Conservation (phyloP, 768 basidiomycete species). For the Neoboletus brunneissimus region DNA sequence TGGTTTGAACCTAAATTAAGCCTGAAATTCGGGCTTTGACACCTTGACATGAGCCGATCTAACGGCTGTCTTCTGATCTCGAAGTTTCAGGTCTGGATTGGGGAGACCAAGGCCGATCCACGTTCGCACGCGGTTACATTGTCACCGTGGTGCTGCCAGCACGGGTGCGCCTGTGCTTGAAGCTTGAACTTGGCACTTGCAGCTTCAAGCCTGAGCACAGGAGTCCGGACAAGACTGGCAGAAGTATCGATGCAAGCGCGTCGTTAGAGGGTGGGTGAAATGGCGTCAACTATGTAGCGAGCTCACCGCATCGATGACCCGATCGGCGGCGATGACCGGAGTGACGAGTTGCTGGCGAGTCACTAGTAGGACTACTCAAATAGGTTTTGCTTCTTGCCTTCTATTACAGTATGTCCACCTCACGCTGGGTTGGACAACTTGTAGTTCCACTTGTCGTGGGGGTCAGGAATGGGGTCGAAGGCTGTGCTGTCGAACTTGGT, state of each 20-base stretch:
- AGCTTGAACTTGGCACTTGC: neutral
- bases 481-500: neutral
- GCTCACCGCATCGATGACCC: neutral
- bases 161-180: neutral
- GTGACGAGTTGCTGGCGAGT: neutral
- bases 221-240: neutral
- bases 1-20: neutral
- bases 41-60: too few relatives aligned
- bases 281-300: neutral
- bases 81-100: too few relatives aligned
- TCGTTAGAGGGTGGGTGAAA: neutral
- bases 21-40: neutral
- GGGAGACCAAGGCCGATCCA: too few relatives aligned
- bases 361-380: neutral
- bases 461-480: neutral
- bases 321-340: neutral
- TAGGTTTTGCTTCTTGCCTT: neutral
- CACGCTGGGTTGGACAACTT: neutral
- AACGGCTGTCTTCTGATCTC: too few relatives aligned
- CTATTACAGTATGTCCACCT: neutral
- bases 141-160: neutral
- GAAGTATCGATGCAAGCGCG: neutral
- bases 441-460: neutral
- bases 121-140: too few relatives aligned
- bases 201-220: neutral